These are phyloP conservation scores for Oldenlandia corymbosa DNA, from an alignment of 257 asterid species.

Conservation along the genomic window DNA sequence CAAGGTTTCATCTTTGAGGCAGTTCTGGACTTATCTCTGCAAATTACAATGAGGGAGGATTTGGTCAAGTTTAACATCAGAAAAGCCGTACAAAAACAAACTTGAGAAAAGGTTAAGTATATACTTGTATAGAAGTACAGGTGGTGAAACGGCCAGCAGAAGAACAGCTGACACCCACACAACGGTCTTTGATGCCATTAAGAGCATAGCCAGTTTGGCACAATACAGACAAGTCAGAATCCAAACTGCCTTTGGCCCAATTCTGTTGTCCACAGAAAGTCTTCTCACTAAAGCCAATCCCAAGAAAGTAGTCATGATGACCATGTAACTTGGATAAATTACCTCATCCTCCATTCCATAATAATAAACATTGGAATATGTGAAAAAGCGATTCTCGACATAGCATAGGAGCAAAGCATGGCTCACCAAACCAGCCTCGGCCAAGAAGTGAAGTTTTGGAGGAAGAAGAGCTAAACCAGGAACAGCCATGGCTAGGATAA, in stretches of 20 bases:
- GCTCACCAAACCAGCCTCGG: conserved; percentile 78
- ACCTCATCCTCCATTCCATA: conserved; percentile 95
- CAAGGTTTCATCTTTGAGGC: conserved; percentile 92
- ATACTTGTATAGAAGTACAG: conserved; percentile 92
- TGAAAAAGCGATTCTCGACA: conserved; percentile 79
- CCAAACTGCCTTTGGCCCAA: conserved; percentile 91
- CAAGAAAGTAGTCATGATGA: conserved; percentile 71
- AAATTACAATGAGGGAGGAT: conserved; percentile 20
- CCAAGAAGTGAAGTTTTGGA: conserved; percentile 54
- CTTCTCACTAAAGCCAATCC: conserved; percentile 92
- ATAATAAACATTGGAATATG: conserved; percentile 80
- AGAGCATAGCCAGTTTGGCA: conserved; percentile 82
- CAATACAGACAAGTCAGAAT: conserved; percentile 77
- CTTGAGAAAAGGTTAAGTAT: conserved; percentile 13
- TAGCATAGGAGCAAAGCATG: conserved; percentile 86
- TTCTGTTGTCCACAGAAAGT: conserved; percentile 69
- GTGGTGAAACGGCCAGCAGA: conserved; percentile 89
- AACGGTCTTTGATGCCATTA: conserved; percentile 80
- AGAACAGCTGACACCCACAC: conserved; percentile 93
- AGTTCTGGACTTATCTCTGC: conserved; percentile 82
- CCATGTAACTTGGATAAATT: conserved; percentile 98
- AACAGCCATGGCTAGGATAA: conserved; percentile 78
- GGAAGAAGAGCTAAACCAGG: conserved; percentile 98
- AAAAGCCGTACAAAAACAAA: conserved; percentile 2
- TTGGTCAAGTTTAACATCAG: not conserved